Base-by-base conservation (phyloP, 139 green algal species). In the Edaphochlamys debaryana region DNA sequence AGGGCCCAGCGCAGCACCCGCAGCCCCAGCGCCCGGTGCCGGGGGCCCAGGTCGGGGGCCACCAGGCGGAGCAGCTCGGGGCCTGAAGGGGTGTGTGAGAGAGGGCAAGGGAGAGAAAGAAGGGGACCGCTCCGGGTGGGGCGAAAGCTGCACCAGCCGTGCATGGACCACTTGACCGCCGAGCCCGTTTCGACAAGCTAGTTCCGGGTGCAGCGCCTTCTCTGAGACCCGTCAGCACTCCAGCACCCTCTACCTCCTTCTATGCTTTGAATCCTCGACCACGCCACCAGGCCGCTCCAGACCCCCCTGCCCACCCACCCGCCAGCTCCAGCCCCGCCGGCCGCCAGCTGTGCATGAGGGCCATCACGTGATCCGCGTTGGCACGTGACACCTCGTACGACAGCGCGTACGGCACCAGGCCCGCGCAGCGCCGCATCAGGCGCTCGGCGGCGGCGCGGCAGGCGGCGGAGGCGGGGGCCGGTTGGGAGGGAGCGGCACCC, bases 1-100 rank as follows among this genome's bases (percentile, higher is more conserved):
- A 81, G 75, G 27, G 60, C 75, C 60, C 41, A 58, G 34, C 60
- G 58, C 41, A 81, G 30, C 75, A 81, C 75, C n/a, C 41, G 15
- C 2, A 71, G 41, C 3, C 75, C 75, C 60, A 60, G 37, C 29
- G 22, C 32, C 13, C 60, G 58, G 41, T 81, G 75, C 40, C 42
- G 66, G 29, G 62, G 60, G 25, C 22, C 29, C 60, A 71, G 60
- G 41, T 8, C n/a, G 34, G 60, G 75, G 38, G 0, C 40, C 75
- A 81, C 40, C 58, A 81, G 75, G 38, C 54, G 75, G 13, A 71
- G 40, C 60, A 81, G 58, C 60, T 72, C 60, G 20, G 60, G 29
- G 41, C 75, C 75, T 81, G 60, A 27, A 19, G n/a, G 48, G 70
- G 32, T 27, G 70, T 4, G 20, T 11, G 0, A 32, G 48, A 32